Evolutionary conservation across 208 protist genomes (phyloP).

Genomic region (Trypanosoma congolense): DNA sequence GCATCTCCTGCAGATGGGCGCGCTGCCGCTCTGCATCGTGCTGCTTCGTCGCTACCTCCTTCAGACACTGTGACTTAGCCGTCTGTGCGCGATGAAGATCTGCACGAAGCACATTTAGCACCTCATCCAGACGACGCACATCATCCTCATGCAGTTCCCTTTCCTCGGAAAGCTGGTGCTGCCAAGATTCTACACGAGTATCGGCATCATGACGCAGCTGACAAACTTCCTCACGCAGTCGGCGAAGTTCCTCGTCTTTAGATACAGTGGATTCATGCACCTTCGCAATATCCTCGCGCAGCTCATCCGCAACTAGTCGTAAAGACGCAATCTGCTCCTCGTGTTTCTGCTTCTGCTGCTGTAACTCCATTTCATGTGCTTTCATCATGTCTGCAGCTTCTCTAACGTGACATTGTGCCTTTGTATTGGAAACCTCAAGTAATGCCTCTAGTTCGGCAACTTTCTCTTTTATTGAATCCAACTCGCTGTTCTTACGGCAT

Average conservation of each 20-base stretch:
- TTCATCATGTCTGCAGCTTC: conserved; percentile 32
- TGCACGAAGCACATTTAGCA: conserved; percentile 68
- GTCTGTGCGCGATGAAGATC: conserved; percentile 60
- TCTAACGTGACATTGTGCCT: conserved; percentile 32
- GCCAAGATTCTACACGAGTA: conserved; percentile 38
- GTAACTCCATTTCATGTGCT: conserved; percentile 38
- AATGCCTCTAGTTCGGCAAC: conserved; percentile 41
- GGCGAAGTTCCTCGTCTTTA: conserved; percentile 44
- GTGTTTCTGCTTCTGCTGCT: conserved; percentile 45
- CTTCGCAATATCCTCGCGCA: conserved; percentile 38
- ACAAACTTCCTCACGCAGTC: conserved; percentile 56
- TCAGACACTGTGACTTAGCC: conserved; percentile 25
- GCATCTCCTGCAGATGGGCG: conserved; percentile 47
- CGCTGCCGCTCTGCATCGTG: conserved; percentile 44
- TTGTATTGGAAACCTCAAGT: conserved; percentile 32
- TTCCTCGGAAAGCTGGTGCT: conserved; percentile 58
- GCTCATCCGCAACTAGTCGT: conserved; percentile 35
- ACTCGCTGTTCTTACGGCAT: conserved; percentile 32
- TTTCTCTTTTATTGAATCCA: conserved; percentile 31
- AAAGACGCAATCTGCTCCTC: conserved; percentile 45
- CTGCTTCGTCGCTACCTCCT: conserved; percentile 44
- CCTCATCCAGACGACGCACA: conserved; percentile 68
- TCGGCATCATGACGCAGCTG: conserved; percentile 51
- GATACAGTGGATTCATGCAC: conserved; percentile 33
- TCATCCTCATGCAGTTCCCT: conserved; percentile 54